These are phyloP conservation scores for Tilletia caries DNA, from an alignment of 1,284 basidiomycete genomes.

Conservation along the genomic window DNA sequence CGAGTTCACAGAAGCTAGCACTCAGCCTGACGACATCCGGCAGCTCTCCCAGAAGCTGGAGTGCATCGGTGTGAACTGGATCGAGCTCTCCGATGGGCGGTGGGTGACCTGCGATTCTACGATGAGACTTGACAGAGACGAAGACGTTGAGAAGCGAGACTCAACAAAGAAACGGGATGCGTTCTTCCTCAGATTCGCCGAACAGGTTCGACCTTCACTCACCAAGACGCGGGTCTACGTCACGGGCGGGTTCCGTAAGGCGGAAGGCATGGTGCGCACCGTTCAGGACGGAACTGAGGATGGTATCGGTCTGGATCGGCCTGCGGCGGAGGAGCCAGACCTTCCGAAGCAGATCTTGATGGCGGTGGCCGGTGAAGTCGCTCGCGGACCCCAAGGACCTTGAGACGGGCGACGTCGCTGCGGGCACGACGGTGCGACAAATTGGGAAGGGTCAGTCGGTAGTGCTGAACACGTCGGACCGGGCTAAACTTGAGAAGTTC, in stretches of 20 bases:
- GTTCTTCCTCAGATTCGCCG: slow-evolving; percentile 52
- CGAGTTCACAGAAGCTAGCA: slow-evolving; percentile 36
- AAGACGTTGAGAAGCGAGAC: slow-evolving; percentile 51
- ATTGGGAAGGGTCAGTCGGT: slow-evolving; percentile 20
- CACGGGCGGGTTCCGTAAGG: slow-evolving; percentile 60
- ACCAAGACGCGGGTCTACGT: slow-evolving; percentile 48
- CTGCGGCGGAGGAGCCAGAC: slow-evolving; percentile 58
- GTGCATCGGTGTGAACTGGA: slow-evolving; percentile 21
- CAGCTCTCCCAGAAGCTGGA: slow-evolving; percentile 20
- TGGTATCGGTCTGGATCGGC: slow-evolving; percentile 59
- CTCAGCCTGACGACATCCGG: slow-evolving; percentile 20
- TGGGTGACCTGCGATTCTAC: slow-evolving; percentile 17
- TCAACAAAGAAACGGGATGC: slow-evolving; percentile 54
- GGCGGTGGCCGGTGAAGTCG: slow-evolving; percentile 38
- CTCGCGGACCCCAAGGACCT: slow-evolving; percentile 21
- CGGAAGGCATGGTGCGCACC: slow-evolving; percentile 56
- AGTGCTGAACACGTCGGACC: slow-evolving; percentile 13
- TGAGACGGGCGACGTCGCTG: slow-evolving; percentile 17
- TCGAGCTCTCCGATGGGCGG: slow-evolving; percentile 26
- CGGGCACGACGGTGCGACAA: slow-evolving; percentile 23
- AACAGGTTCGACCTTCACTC: slow-evolving; percentile 27
- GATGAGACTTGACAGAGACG: slow-evolving; percentile 18
- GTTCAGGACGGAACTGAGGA: slow-evolving; percentile 47
- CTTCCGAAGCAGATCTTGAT: slow-evolving; percentile 54
- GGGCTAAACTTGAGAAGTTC: slow-evolving; percentile 18